A percentile compares a stretch with the other conserved stretches of the same genome.
Conservation (phyloP, 2,329 filamentous ascomycete species). For the Ophiostoma australiae region DNA sequence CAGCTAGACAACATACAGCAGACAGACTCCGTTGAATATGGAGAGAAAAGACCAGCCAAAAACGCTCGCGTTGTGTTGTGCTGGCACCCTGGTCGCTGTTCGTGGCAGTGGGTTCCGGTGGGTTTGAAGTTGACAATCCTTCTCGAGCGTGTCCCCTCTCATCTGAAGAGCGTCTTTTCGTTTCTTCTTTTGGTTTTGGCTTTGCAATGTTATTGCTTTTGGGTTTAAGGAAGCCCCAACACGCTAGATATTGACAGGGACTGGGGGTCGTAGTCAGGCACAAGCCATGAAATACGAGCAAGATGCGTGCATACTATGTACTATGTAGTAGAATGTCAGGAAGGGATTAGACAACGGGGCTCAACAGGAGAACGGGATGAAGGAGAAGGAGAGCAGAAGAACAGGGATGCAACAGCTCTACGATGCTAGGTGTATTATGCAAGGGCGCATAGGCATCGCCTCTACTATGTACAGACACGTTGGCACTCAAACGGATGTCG, state of each 20-base stretch:
- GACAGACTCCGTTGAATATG: not conserved
- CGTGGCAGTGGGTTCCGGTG: conserved; percentile 10
- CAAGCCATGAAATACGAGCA: not conserved
- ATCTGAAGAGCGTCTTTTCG: not conserved
- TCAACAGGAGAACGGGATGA: not conserved
- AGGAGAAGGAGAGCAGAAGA: not conserved
- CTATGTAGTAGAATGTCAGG: not conserved
- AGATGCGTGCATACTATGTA: not conserved
- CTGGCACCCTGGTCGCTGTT: conserved; percentile 12
- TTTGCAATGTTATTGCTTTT: not conserved
- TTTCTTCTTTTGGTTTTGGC: not conserved
- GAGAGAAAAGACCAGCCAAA: not conserved
- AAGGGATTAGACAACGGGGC: not conserved
- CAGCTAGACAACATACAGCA: not conserved
- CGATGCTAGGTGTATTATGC: too few relatives aligned
- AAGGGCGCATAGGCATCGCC: not conserved
- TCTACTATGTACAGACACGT: not conserved
- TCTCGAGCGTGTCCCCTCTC: not conserved
- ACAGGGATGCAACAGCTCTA: not conserved
- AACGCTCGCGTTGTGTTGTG: conserved; percentile 7
- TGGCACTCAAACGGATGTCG: not conserved
- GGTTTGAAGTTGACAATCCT: conserved; percentile 7
- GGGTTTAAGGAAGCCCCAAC: not conserved
- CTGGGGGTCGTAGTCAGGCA: not conserved
- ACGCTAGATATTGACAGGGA: conserved; percentile 9